Evolutionary conservation across 2,329 filamentous ascomycete genomes (phyloP), one percentile per base, ranked within the genome.

Genomic region (Ilyonectria destructans): DNA sequence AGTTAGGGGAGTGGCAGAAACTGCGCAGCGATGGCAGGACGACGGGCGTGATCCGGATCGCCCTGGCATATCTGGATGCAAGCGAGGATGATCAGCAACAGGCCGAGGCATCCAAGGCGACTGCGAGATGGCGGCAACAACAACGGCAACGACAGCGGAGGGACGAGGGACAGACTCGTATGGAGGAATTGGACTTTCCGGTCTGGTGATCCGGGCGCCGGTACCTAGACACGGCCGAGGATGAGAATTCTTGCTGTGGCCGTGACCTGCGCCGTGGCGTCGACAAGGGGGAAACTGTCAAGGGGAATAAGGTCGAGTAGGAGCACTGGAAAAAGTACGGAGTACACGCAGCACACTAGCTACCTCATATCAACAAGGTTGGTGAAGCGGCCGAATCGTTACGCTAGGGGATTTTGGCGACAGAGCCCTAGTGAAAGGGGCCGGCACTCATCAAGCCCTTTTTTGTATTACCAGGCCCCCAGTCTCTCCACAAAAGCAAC

Each of bases 131-230:
- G 55, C 65, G 64, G 9, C 71, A 76, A 46, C 68, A 69, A 40
- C 67, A 72, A 21, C 72, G 69, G 35, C 62, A 70, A 45, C 62
- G 59, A 49, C 69, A 71, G 21, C 66, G 69, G 26, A 65, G 66
- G 33, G 62, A 76, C 23, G 68, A 72, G 52, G 68, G 73, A 48
- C 74, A 70, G 49, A 57, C 68, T 66, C 73, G 66, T 63, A 68
- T 70, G 13, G 71, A 73, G 33, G 71, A 74, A 54, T 68, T 74
- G 73, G 71, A 76, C 61, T 76, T 76, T 64, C 70, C 64, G 45
- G 74, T 76, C 45, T 76, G 74, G 74, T 76, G 64, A 65, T 55
- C 43, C 48, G 56, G 49, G 31, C 49, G 33, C 55, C 45, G 58
- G 62, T 57, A 37, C 58, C n/a, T 23, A 6, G 19, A 54, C 29